A percentile compares a stretch with the other conserved stretches of the same genome.
Evolutionary conservation across 495 filamentous ascomycete genomes (phyloP).

Genomic region (Podospora pseudoanserina): DNA sequence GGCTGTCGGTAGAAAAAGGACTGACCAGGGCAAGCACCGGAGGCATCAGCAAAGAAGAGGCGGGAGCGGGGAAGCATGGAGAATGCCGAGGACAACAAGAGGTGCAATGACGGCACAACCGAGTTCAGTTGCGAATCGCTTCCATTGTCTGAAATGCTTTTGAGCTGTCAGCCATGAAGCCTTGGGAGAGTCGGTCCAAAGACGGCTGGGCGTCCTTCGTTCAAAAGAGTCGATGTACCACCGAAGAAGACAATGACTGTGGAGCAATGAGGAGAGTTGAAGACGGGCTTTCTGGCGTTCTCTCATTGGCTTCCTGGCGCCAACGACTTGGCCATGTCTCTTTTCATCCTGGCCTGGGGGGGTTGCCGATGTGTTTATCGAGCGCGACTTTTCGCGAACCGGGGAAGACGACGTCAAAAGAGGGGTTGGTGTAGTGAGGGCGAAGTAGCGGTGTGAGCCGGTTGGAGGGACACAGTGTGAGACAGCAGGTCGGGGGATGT

Average conservation of each 20-base stretch:
- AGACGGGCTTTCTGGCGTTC: slow-evolving; percentile 11
- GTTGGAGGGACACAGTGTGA: slow-evolving; percentile 29
- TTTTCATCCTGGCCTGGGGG: slow-evolving; percentile 5
- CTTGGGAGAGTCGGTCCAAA: neutral
- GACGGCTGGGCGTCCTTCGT: neutral
- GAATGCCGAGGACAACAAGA: slow-evolving; percentile 15
- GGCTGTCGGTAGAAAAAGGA: neutral
- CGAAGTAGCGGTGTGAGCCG: slow-evolving; percentile 37
- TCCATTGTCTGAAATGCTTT: neutral
- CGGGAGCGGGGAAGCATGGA: slow-evolving; percentile 17
- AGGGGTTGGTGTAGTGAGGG: slow-evolving; percentile 28
- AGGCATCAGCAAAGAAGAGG: slow-evolving; percentile 8
- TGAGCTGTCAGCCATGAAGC: neutral
- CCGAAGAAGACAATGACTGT: slow-evolving; percentile 4
- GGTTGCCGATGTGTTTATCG: slow-evolving; percentile 17
- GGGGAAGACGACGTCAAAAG: neutral
- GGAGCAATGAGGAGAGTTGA: slow-evolving; percentile 22
- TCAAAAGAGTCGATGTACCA: neutral
- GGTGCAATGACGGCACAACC: slow-evolving; percentile 16
- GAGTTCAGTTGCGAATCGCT: slow-evolving; percentile 9
- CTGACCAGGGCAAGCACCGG: neutral
- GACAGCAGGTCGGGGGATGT: slow-evolving; percentile 20
- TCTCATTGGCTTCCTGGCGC: slow-evolving; percentile 19
- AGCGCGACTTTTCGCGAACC: slow-evolving; percentile 16
- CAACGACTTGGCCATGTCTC: neutral